Conservation (phyloP, 805 yeast species). For the Metschnikowia continentalis region DNA sequence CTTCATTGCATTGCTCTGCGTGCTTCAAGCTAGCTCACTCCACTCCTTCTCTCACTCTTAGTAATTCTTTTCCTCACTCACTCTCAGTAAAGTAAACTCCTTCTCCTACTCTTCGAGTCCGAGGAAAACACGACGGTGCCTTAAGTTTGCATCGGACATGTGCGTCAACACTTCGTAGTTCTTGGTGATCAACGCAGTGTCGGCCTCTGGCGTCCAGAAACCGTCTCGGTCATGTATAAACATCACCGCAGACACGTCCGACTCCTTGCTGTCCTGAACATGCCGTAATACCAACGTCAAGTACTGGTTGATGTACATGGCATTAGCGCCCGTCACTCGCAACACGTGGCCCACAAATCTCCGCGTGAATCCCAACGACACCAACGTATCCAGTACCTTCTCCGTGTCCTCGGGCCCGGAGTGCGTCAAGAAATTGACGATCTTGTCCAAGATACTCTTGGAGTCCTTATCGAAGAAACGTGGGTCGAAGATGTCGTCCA, state of each 20-base stretch:
- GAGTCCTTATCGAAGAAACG: slow-evolving; percentile 10
- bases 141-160: slow-evolving; percentile 10
- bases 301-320: slow-evolving; percentile 12
- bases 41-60: too few species aligned
- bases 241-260: slow-evolving; percentile 7
- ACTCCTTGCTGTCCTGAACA: slow-evolving; percentile 3
- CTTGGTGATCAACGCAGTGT: slow-evolving; percentile 11
- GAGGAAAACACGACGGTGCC: slow-evolving; percentile 13
- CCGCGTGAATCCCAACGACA: slow-evolving; percentile 13
- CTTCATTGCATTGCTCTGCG: too few species aligned
- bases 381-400: slow-evolving; percentile 10
- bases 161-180: slow-evolving; percentile 8
- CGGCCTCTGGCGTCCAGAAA: slow-evolving; percentile 18
- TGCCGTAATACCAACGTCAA: slow-evolving; percentile 9
- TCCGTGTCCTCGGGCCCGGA: slow-evolving; percentile 10
- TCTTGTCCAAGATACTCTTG: slow-evolving; percentile 8
- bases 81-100: too few species aligned
- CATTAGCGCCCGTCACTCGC: slow-evolving; percentile 16
- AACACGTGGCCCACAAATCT: slow-evolving; percentile 16
- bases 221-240: slow-evolving; percentile 11
- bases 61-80: too few species aligned
- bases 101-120: slow-evolving; percentile 10
- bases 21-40: too few species aligned
- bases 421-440: slow-evolving; percentile 6
- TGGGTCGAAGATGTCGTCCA: slow-evolving; percentile 12